These are phyloP conservation scores for Clavaria fumosa DNA, from an alignment of 768 basidiomycete genomes.

Conservation along the genomic window DNA sequence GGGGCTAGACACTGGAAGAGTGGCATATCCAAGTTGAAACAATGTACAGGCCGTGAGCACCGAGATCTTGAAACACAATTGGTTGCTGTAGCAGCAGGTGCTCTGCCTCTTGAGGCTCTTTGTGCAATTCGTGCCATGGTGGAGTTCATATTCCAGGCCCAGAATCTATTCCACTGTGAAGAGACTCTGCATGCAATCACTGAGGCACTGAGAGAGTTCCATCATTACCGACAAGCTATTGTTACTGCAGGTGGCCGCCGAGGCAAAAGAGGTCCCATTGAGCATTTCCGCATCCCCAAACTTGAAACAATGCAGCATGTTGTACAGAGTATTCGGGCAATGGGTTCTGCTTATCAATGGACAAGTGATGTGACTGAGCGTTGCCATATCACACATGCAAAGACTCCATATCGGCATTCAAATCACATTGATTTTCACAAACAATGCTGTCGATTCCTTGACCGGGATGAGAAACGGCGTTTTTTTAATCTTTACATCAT, in stretches of 20 bases:
- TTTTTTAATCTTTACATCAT: conserved; percentile 17
- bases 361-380: conserved; percentile 22
- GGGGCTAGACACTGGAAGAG: conserved; percentile 24
- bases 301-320: conserved; percentile 24
- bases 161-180: conserved; percentile 17
- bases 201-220: conserved; percentile 17
- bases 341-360: conserved; percentile 21
- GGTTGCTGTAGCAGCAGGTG: conserved; percentile 21
- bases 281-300: conserved; percentile 28
- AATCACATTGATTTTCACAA: conserved; percentile 23
- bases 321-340: conserved; percentile 12
- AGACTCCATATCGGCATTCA: conserved; percentile 16
- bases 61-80: conserved; percentile 22
- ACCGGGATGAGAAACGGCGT: conserved; percentile 18
- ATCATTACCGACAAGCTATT: conserved; percentile 21
- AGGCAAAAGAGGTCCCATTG: conserved; percentile 15
- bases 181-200: conserved; percentile 10
- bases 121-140: conserved; percentile 20
- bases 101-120: conserved; percentile 17
- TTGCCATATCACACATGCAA: conserved; percentile 19
- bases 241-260: conserved; percentile 15
- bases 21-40: conserved; percentile 25
- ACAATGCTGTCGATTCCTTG: conserved; percentile 21
- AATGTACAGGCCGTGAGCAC: conserved; percentile 27
- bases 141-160: conserved; percentile 24